Conservation (phyloP, 495 filamentous ascomycete genomes). For the Xylaria flabelliformis region DNA sequence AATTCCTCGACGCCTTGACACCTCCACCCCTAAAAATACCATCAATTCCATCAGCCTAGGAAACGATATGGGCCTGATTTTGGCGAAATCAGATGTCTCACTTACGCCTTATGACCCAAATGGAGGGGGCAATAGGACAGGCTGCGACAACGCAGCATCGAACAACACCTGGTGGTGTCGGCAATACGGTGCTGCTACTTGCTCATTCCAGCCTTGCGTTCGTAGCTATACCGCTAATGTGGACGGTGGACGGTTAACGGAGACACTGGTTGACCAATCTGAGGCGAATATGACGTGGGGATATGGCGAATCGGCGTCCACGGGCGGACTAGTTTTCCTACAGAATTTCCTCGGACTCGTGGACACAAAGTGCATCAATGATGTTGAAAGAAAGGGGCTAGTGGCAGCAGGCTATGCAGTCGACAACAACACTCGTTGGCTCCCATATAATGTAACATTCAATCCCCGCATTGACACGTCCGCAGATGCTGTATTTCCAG, state of each 20-base stretch:
- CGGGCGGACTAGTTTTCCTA: not conserved
- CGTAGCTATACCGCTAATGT: constrained; percentile 16
- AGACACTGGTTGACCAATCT: not conserved
- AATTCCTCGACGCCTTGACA: not conserved
- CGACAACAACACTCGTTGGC: constrained; percentile 5
- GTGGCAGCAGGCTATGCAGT: not conserved
- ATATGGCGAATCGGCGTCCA: constrained; percentile 1
- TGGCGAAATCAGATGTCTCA: constrained; percentile 5
- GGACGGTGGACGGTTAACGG: constrained; percentile 6
- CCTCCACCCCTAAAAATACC: not conserved
- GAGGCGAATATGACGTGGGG: constrained; percentile 11
- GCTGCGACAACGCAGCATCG: not conserved
- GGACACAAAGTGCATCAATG: not conserved
- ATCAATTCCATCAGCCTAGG: constrained; percentile 3
- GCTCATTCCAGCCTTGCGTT: constrained; percentile 11
- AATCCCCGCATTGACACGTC: not conserved
- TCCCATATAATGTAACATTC: constrained; percentile 16
- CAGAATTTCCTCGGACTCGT: constrained; percentile 4
- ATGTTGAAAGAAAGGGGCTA: not conserved
- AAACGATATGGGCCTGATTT: constrained; percentile 2
- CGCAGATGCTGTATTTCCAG: not conserved
- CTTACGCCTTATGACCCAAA: constrained; percentile 8
- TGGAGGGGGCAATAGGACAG: not conserved
- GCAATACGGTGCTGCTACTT: constrained; percentile 11
- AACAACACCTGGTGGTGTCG: constrained; percentile 21